Evolutionary conservation across 306 rosid species (phyloP), one percentile per base, ranked within the genome.

Genomic region (Acacia acuminata): DNA sequence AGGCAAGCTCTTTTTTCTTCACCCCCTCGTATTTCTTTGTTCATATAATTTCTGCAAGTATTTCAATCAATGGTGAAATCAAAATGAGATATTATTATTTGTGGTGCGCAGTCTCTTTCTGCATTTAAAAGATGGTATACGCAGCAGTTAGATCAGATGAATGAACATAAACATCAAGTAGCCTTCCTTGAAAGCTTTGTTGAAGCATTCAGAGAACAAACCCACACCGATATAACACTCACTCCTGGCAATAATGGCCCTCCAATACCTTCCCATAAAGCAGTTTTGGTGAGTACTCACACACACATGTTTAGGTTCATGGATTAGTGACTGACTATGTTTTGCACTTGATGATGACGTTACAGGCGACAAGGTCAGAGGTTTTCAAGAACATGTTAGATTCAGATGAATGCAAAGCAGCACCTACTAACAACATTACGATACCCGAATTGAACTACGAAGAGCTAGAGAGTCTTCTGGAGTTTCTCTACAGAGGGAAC

Each of bases 331-430:
- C 7, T 63, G 15, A 64, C 38, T 61, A 25, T 64, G 19, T 36
- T 70, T 70, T 70, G 53, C 30, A 70, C 36, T n/a, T 42, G 19
- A 42, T n/a, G 56, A 43, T 73, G 50, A 45, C 68, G 48, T 42
- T 22, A 17, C 2, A 92, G 99, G 99, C 97, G 11, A 55, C 84
- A 53, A 89, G 97, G 84, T 96, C 97, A 78, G 94, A 92, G 66
- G 85, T 96, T 9, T 96, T 96, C 27, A 90, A 81, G 86, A 91
- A 92, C 87, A 84, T 93, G 84, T 81, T 96, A 4, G 98, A 92
- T 19, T 85, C 89, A 0, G 98, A 93, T 76, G 90, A 74, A 27
- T 93, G 92, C 87, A 96, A 91, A 67, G 88, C 97, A 4, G 73
- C 94, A 66, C 83, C 94, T 0, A 76, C 2, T 14, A 87, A 87